A percentile compares a stretch with the other conserved stretches of the same genome.
Evolutionary conservation across 2,329 filamentous ascomycete genomes (phyloP).

Genomic region (Colletotrichum tofieldiae): DNA sequence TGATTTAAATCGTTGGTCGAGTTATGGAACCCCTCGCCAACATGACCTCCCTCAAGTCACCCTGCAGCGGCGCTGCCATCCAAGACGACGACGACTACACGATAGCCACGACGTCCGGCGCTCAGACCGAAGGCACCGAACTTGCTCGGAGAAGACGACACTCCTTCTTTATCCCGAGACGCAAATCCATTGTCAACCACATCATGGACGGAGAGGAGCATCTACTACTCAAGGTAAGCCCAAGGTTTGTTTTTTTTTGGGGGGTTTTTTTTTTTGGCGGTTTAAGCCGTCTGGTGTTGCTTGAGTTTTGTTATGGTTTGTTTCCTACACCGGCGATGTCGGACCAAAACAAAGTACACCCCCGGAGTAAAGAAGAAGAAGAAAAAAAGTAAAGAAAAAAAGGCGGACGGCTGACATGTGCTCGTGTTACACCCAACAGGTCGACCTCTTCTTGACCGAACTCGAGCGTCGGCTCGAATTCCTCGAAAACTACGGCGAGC

Average conservation of each 20-base stretch:
- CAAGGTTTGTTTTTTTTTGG: neutral
- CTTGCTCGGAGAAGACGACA: slow-evolving; percentile 64
- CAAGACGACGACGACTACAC: slow-evolving; percentile 54
- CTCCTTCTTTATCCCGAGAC: slow-evolving; percentile 71
- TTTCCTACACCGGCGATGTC: slow-evolving; percentile 17
- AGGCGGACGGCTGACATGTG: slow-evolving; percentile 26
- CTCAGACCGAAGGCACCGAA: slow-evolving; percentile 52
- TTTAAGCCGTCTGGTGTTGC: neutral
- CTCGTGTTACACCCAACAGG: slow-evolving; percentile 57
- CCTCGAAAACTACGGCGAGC: slow-evolving; percentile 88
- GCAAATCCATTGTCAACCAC: slow-evolving; percentile 72
- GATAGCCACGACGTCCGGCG: slow-evolving; percentile 59
- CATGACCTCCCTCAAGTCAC: slow-evolving; percentile 58
- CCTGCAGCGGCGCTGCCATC: slow-evolving; percentile 53
- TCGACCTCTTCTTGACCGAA: slow-evolving; percentile 87
- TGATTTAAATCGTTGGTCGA: neutral
- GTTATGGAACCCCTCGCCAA: slow-evolving; percentile 43
- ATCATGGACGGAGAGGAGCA: slow-evolving; percentile 76
- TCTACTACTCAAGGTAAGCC: slow-evolving; percentile 69
- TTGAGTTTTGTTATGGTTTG: slow-evolving; percentile 2
- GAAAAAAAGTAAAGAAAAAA: too few relatives aligned
- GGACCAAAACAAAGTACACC: slow-evolving; percentile 1
- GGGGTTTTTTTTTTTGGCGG: neutral
- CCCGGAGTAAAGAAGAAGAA: too few relatives aligned
- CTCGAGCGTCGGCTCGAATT: slow-evolving; percentile 89